A percentile compares a stretch with the other conserved stretches of the same genome.
phyloP scores from a whole-genome alignment of 768 basidiomycete species.

The Chiua virens region DNA sequence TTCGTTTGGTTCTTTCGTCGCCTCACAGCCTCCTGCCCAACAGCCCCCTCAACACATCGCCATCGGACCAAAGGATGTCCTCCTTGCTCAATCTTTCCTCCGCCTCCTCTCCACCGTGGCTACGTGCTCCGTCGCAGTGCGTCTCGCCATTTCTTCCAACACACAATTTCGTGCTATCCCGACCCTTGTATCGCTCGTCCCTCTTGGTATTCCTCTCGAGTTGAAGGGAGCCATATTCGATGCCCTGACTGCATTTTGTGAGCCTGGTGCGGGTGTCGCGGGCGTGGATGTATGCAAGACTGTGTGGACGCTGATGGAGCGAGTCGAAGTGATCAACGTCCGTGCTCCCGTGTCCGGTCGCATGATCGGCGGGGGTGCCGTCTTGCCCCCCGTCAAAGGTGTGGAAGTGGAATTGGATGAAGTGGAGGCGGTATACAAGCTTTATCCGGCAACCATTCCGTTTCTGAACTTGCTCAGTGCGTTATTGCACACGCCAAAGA shows the following conservation, averaged over 20 bases:
- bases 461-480: constrained; percentile 82
- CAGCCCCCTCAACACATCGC: constrained; percentile 43
- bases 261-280: constrained; percentile 68
- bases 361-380: constrained; percentile 24
- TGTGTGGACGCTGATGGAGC: constrained; percentile 85
- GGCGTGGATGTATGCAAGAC: constrained; percentile 81
- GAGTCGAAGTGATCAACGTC: constrained; percentile 79
- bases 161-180: constrained; percentile 80
- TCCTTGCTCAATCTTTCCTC: constrained; percentile 79
- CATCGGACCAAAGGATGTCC: constrained; percentile 69
- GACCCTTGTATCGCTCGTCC: constrained; percentile 75
- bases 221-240: constrained; percentile 85
- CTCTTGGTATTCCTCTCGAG: constrained; percentile 82
- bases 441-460: constrained; percentile 88
- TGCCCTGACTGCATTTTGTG: constrained; percentile 78
- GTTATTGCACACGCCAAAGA: constrained; percentile 81
- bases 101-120: constrained; percentile 76
- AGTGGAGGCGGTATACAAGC: constrained; percentile 71
- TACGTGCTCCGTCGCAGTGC: constrained; percentile 71
- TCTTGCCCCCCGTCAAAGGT: constrained; percentile 63
- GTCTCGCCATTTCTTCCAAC: constrained; percentile 74
- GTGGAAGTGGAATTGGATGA: constrained; percentile 87
- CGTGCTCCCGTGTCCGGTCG: constrained; percentile 41
- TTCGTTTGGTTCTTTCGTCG: constrained; percentile 30
- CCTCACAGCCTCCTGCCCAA: constrained; percentile 33